phyloP scores from a whole-genome alignment of 2,329 filamentous ascomycete species.

The Fusarium burgessii region DNA sequence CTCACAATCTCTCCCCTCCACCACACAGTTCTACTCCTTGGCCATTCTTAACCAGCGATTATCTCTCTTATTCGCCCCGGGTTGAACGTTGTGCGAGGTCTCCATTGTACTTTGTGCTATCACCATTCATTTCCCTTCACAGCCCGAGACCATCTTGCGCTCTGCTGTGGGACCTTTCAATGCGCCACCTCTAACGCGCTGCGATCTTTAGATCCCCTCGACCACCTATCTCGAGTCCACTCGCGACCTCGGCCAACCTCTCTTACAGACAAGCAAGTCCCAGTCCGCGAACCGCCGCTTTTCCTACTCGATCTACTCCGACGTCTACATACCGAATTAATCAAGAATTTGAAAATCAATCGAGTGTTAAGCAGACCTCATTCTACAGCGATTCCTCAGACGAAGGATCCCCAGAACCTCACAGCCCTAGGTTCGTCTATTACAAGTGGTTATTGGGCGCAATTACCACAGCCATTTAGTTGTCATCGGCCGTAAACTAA shows the following conservation, averaged over 20 bases:
- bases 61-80: conserved; percentile 29
- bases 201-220: conserved; percentile 58
- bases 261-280: conserved; percentile 58
- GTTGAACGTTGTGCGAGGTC: conserved; percentile 44
- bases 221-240: conserved; percentile 62
- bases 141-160: conserved; percentile 31
- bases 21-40: conserved; percentile 32
- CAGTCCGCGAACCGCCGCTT: conserved; percentile 50
- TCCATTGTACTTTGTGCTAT: conserved; percentile 37
- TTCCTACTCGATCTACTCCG: conserved; percentile 47
- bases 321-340: conserved; percentile 34
- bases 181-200: conserved; percentile 30
- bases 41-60: conserved; percentile 30
- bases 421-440: conserved; percentile 50
- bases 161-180: conserved; percentile 44
- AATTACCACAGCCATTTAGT: neutral
- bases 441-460: conserved; percentile 3
- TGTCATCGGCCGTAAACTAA: conserved; percentile 22
- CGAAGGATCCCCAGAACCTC: conserved; percentile 50
- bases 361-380: conserved; percentile 44
- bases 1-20: conserved; percentile 42
- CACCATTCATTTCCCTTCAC: conserved; percentile 37
- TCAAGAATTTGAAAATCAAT: conserved; percentile 27
- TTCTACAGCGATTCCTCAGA: conserved; percentile 55
- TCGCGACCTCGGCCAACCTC: conserved; percentile 59